Percentiles rank a stretch among this genome's conserved stretches.
phyloP scores from a whole-genome alignment of 1,284 basidiomycete genomes.

The Fomes fomentarius region DNA sequence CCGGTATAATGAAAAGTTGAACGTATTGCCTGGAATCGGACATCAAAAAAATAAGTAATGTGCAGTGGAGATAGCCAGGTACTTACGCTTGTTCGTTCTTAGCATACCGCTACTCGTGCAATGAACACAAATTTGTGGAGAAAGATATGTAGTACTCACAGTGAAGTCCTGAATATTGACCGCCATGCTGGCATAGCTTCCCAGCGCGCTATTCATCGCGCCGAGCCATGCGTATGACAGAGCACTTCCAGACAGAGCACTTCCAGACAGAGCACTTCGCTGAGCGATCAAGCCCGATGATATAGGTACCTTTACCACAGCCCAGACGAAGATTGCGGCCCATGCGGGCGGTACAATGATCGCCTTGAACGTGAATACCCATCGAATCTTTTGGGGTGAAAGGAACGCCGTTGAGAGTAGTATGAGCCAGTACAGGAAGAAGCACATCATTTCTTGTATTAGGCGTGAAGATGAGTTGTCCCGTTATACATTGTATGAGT shows the following conservation, averaged over 20 bases:
- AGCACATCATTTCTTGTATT: conserved; percentile 69
- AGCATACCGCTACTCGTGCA: conserved; percentile 53
- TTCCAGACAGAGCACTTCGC: conserved; percentile 44
- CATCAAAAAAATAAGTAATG: background rate
- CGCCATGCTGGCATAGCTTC: conserved; percentile 64
- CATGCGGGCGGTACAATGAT: conserved; percentile 68
- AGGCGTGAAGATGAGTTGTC: too few species aligned
- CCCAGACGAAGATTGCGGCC: conserved; percentile 76
- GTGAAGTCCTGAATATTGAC: conserved; percentile 81
- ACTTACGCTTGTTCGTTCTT: conserved; percentile 61
- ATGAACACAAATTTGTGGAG: too few species aligned
- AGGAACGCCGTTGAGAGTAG: conserved; percentile 75
- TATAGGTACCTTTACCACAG: conserved; percentile 65
- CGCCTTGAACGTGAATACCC: conserved; percentile 73
- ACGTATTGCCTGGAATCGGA: conserved; percentile 55
- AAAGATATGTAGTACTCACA: too few species aligned
- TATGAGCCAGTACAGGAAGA: conserved; percentile 78
- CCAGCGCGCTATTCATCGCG: conserved; percentile 70
- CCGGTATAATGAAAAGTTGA: conserved; percentile 71
- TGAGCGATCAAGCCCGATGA: conserved; percentile 51
- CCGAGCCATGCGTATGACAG: conserved; percentile 75
- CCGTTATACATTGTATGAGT: too few species aligned
- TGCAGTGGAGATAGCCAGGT: too few species aligned
- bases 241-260: too few species aligned
- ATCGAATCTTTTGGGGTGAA: conserved; percentile 74